Evolutionary conservation across 495 filamentous ascomycete genomes (phyloP).

Genomic region (Trichodelitschia bisporula): DNA sequence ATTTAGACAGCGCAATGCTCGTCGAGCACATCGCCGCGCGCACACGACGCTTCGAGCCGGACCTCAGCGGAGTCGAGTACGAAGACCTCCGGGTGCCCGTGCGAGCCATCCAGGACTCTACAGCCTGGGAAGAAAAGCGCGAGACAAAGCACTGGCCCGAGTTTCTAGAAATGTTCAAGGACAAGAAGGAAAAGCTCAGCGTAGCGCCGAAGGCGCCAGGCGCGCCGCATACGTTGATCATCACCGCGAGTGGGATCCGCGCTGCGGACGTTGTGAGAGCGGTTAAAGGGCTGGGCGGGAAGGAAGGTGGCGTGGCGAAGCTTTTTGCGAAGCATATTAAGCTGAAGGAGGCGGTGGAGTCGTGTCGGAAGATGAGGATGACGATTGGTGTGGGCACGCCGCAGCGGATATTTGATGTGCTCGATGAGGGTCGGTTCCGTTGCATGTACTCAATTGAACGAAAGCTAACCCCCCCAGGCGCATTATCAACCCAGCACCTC

Average conservation of each 20-base stretch:
- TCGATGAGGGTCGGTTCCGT: slow-evolving; percentile 40
- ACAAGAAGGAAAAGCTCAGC: slow-evolving; percentile 16
- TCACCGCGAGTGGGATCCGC: slow-evolving; percentile 54
- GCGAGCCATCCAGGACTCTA: slow-evolving; percentile 43
- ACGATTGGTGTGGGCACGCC: slow-evolving; percentile 83
- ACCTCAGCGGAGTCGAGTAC: slow-evolving; percentile 60
- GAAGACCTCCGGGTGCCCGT: slow-evolving; percentile 57
- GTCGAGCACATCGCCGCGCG: slow-evolving; percentile 70
- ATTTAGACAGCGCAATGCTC: slow-evolving; percentile 59
- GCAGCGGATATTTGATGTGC: slow-evolving; percentile 49
- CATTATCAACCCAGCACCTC: slow-evolving; percentile 39
- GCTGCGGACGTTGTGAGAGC: slow-evolving; percentile 59
- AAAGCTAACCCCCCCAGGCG: slow-evolving; percentile 22
- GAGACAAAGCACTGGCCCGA: slow-evolving; percentile 43
- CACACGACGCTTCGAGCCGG: slow-evolving; percentile 47
- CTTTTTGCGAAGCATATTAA: slow-evolving; percentile 98
- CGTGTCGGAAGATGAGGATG: slow-evolving; percentile 42
- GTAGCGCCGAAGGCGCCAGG: slow-evolving; percentile 43
- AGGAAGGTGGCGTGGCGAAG: slow-evolving; percentile 57
- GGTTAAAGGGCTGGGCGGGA: slow-evolving; percentile 21
- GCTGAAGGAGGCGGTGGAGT: slow-evolving; percentile 58
- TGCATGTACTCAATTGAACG: background rate
- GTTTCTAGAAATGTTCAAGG: no score
- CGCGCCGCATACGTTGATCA: slow-evolving; percentile 64
- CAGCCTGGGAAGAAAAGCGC: slow-evolving; percentile 36